These are phyloP conservation scores for Coemansia sp. DNA, from an alignment of 192 early-diverging fungal species.

Conservation along the genomic window DNA sequence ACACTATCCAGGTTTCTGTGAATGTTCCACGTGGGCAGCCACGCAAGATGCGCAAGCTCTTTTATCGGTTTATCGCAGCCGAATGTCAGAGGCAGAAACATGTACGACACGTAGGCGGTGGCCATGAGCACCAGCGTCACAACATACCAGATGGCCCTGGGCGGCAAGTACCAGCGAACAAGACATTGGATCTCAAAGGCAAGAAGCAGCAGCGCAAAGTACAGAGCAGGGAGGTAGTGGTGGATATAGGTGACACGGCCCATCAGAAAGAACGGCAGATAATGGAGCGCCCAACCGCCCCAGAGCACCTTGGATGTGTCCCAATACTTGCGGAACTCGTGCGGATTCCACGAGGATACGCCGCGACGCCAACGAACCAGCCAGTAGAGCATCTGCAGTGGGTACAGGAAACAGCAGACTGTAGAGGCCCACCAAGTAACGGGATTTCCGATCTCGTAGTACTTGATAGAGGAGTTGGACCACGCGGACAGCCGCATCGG, in stretches of 20 bases:
- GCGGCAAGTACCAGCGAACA: slow-evolving; percentile 45
- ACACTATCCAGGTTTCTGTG: slow-evolving; percentile 15
- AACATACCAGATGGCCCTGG: slow-evolving; percentile 21
- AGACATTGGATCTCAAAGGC: slow-evolving; percentile 75
- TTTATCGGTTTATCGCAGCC: slow-evolving; percentile 65
- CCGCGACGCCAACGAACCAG: slow-evolving; percentile 41
- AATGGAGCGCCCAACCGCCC: slow-evolving; percentile 63
- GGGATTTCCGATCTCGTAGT: slow-evolving; percentile 67
- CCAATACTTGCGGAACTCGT: slow-evolving; percentile 54
- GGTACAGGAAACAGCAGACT: slow-evolving; percentile 13
- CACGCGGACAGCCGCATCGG: slow-evolving; percentile 67
- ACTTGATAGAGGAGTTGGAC: slow-evolving; percentile 62
- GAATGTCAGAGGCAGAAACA: slow-evolving; percentile 75
- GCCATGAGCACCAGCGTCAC: slow-evolving; percentile 1
- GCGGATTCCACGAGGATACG: slow-evolving; percentile 34
- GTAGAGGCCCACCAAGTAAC: slow-evolving; percentile 55
- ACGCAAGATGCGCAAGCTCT: slow-evolving; percentile 57
- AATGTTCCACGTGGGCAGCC: slow-evolving; percentile 79
- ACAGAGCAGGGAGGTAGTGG: slow-evolving; percentile 72
- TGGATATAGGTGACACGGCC: slow-evolving; percentile 71
- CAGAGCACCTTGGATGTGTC: slow-evolving; percentile 56
- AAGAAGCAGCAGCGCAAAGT: slow-evolving; percentile 67
- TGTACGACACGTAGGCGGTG: slow-evolving; percentile 57
- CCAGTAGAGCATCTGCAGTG: slow-evolving; percentile 40
- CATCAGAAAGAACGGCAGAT: slow-evolving; percentile 68